These are phyloP conservation scores for Colletotrichum sidae DNA, from an alignment of 2,329 filamentous ascomycete species.

Conservation along the genomic window DNA sequence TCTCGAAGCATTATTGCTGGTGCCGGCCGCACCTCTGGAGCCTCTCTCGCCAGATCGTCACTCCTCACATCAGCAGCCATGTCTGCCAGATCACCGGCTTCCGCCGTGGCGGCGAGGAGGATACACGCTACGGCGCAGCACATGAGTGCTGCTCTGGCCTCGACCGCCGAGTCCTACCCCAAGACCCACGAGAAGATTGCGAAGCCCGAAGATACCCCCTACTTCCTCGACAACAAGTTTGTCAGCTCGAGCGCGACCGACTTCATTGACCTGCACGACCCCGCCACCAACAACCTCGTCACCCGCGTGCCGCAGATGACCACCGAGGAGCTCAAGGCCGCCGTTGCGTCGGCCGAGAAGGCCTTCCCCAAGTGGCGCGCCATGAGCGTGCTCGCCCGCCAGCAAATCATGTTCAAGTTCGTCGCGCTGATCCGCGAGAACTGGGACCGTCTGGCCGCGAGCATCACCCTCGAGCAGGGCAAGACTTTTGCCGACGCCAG, in stretches of 20 bases:
- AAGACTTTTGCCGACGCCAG: constrained; percentile 88
- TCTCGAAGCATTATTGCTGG: constrained; percentile 52
- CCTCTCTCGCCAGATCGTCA: constrained; percentile 42
- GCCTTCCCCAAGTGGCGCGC: constrained; percentile 80
- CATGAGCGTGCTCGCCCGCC: constrained; percentile 78
- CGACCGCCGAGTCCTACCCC: constrained; percentile 72
- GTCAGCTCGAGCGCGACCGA: constrained; percentile 73
- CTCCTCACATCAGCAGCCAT: constrained; percentile 40
- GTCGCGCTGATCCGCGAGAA: constrained; percentile 83
- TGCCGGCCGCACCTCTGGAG: constrained; percentile 48
- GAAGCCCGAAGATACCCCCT: constrained; percentile 77
- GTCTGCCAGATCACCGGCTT: constrained; percentile 39
- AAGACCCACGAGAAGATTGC: constrained; percentile 78
- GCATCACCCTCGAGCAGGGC: constrained; percentile 88
- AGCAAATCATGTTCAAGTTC: constrained; percentile 91
- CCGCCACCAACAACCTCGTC: constrained; percentile 86
- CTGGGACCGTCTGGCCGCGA: constrained; percentile 86
- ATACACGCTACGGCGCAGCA: constrained; percentile 69
- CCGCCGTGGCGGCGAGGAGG: constrained; percentile 59
- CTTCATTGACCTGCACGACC: constrained; percentile 85
- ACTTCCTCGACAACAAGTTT: constrained; percentile 87
- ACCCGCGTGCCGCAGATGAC: constrained; percentile 87
- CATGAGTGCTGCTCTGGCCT: constrained; percentile 65
- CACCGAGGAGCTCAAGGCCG: constrained; percentile 79
- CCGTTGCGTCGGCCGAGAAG: constrained; percentile 79